Evolutionary conservation across 768 basidiomycete genomes (phyloP).

Genomic region (Termitomyces titanicus): DNA sequence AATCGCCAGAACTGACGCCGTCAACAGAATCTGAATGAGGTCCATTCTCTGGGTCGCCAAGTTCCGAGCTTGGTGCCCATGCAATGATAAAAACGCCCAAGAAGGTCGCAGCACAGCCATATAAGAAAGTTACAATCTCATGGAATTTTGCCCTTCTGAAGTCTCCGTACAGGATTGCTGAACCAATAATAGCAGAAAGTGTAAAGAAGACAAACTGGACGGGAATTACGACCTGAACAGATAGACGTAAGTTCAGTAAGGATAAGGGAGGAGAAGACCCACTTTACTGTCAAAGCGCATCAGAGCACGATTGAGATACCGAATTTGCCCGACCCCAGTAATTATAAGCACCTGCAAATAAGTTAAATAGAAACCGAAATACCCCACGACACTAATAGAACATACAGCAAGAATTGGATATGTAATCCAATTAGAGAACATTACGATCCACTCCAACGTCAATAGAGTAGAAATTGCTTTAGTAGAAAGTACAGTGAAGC

Average conservation of each 20-base stretch:
- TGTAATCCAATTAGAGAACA: constrained; percentile 79
- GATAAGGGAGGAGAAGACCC: constrained; percentile 9
- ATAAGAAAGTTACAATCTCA: constrained; percentile 78
- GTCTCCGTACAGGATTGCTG: constrained; percentile 91
- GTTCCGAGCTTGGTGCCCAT: constrained; percentile 41
- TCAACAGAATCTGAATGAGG: constrained; percentile 17
- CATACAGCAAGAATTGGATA: constrained; percentile 72
- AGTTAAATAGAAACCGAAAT: constrained; percentile 7
- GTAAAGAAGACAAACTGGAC: constrained; percentile 96
- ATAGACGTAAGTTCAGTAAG: background rate
- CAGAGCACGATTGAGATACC: constrained; percentile 80
- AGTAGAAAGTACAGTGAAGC: constrained; percentile 91
- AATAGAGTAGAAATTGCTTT: constrained; percentile 89
- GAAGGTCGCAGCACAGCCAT: constrained; percentile 88
- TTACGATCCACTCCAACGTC: constrained; percentile 70
- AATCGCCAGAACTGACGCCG: constrained; percentile 17
- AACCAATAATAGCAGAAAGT: constrained; percentile 88
- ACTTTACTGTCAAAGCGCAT: constrained; percentile 95
- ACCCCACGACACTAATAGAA: background rate
- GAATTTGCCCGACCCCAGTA: constrained; percentile 82
- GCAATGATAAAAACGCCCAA: constrained; percentile 87
- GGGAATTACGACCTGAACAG: constrained; percentile 79
- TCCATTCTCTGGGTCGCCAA: constrained; percentile 28
- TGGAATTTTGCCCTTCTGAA: constrained; percentile 82
- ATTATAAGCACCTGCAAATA: constrained; percentile 53